Evolutionary conservation across 371 early-diverging fungal genomes (phyloP).

Genomic region (Chytridiales sp.): DNA sequence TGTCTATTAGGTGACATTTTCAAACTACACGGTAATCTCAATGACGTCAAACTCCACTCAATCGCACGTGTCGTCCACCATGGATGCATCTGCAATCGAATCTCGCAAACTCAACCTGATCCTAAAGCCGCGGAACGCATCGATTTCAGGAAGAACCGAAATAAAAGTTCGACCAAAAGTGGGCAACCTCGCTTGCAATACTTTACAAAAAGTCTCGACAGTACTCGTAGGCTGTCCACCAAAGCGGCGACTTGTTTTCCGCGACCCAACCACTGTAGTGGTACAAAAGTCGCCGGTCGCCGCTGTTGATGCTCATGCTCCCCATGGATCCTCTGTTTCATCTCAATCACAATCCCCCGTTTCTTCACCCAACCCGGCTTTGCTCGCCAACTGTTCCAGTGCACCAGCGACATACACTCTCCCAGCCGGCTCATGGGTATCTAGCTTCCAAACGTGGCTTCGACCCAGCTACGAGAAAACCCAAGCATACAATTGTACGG

Average conservation of each 20-base stretch:
- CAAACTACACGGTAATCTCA: slow-evolving; percentile 18
- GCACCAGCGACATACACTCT: slow-evolving; percentile 17
- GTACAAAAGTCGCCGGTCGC: too few relatives aligned
- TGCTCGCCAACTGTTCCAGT: not conserved
- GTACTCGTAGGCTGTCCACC: slow-evolving; percentile 24
- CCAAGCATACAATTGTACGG: slow-evolving; percentile 24
- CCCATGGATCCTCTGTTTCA: too few relatives aligned
- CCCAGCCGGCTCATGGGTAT: slow-evolving; percentile 20
- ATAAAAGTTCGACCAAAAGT: slow-evolving; percentile 16
- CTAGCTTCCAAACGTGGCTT: slow-evolving; percentile 10
- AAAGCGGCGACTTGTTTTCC: slow-evolving; percentile 22
- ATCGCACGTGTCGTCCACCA: not conserved
- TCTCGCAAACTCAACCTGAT: not conserved
- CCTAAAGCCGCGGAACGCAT: not conserved
- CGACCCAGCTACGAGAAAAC: slow-evolving; percentile 4
- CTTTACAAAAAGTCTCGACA: not conserved
- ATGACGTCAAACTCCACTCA: not conserved
- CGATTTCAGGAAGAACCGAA: slow-evolving; percentile 4
- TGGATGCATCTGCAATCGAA: slow-evolving; percentile 1
- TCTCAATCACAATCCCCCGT: too few relatives aligned
- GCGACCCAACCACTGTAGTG: not conserved
- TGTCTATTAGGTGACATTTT: slow-evolving; percentile 5
- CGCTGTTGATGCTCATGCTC: too few relatives aligned
- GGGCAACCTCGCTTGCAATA: slow-evolving; percentile 20
- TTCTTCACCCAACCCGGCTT: too few relatives aligned